A percentile compares a stretch with the other conserved stretches of the same genome.
Conservation (phyloP, 805 yeast species). For the Priceomyces melissophilus region DNA sequence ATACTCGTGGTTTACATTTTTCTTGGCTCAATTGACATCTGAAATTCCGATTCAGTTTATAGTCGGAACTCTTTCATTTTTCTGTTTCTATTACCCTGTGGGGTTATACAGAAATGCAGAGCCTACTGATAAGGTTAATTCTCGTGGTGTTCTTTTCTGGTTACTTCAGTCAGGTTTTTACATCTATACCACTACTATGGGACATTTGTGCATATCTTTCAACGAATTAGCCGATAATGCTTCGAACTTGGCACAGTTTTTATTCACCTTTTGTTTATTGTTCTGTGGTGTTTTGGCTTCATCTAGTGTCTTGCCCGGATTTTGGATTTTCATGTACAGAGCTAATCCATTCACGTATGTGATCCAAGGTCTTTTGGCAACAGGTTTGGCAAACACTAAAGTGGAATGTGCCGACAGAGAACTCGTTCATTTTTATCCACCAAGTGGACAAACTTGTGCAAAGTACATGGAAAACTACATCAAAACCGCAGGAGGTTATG, state of each 20-base stretch:
- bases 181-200: slow-evolving; percentile 26
- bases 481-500: slow-evolving; percentile 43
- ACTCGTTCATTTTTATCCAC: slow-evolving; percentile 18
- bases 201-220: slow-evolving; percentile 28
- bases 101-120: slow-evolving; percentile 48
- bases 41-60: slow-evolving; percentile 47
- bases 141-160: slow-evolving; percentile 40
- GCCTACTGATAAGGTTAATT: slow-evolving; percentile 35
- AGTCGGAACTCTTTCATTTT: slow-evolving; percentile 40
- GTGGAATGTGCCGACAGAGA: slow-evolving; percentile 35
- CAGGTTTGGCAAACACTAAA: slow-evolving; percentile 26
- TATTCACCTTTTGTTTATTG: slow-evolving; percentile 32
- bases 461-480: slow-evolving; percentile 29
- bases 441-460: slow-evolving; percentile 20
- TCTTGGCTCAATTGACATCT: slow-evolving; percentile 37
- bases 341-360: slow-evolving; percentile 64
- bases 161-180: slow-evolving; percentile 22
- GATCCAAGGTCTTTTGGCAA: slow-evolving; percentile 48
- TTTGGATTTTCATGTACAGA: slow-evolving; percentile 75
- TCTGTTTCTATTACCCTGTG: slow-evolving; percentile 63
- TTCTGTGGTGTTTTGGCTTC: slow-evolving; percentile 37
- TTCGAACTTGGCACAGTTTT: slow-evolving; percentile 26
- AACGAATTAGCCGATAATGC: slow-evolving; percentile 32
- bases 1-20: slow-evolving; percentile 41
- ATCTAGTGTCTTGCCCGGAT: slow-evolving; percentile 28